Evolutionary conservation across 352 stramenopile genomes (phyloP).

Genomic region (Pythium diclinum): DNA sequence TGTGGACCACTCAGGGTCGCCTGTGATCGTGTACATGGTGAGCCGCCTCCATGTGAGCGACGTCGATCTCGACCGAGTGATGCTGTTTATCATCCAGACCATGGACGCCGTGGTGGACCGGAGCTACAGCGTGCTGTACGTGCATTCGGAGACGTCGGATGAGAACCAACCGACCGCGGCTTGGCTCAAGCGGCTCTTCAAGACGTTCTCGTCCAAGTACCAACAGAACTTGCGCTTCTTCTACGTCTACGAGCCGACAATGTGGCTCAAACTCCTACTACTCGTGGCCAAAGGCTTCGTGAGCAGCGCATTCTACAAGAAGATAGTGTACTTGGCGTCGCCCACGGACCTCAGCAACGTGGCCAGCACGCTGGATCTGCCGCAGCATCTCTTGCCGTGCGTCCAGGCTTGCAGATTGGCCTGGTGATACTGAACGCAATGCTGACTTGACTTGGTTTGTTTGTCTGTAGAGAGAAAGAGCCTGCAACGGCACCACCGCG

Average conservation of each 20-base stretch:
- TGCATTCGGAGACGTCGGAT: conserved; percentile 42
- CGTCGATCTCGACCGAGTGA: conserved; percentile 62
- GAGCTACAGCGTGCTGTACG: conserved; percentile 66
- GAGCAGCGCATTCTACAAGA: conserved; percentile 60
- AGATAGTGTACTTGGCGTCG: conserved; percentile 67
- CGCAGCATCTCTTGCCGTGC: conserved; percentile 45
- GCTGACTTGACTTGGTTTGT: background rate
- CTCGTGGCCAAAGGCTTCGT: conserved; percentile 68
- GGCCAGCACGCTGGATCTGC: conserved; percentile 43
- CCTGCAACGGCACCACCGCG: background rate
- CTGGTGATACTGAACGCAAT: background rate
- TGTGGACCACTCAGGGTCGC: conserved; percentile 59
- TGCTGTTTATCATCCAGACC: conserved; percentile 67
- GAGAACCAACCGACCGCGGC: conserved; percentile 54
- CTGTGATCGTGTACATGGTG: conserved; percentile 70
- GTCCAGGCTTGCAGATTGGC: conserved; percentile 1
- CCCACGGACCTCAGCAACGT: conserved; percentile 52
- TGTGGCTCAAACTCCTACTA: conserved; percentile 74
- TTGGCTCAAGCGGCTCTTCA: conserved; percentile 73
- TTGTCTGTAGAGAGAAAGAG: conserved; percentile 17
- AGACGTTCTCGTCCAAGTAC: conserved; percentile 53
- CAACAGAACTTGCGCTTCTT: conserved; percentile 68
- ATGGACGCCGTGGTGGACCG: conserved; percentile 61
- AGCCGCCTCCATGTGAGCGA: conserved; percentile 41
- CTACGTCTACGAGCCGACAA: conserved; percentile 72